phyloP scores from a whole-genome alignment of 2,329 filamentous ascomycete species.

The Alternaria sp. region DNA sequence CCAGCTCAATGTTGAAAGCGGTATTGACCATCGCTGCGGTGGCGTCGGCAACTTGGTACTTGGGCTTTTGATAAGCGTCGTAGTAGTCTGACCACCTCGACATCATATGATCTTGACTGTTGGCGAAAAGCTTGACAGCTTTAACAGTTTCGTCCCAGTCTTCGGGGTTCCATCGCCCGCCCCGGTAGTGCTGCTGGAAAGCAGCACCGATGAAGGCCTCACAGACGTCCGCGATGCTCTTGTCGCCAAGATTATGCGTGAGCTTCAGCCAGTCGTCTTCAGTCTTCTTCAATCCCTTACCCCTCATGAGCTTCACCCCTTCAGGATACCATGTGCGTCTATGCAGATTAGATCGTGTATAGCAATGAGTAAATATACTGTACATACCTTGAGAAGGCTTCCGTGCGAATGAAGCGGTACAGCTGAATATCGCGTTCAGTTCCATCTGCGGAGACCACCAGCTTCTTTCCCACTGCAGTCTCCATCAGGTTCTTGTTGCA shows the following conservation, averaged over 20 bases:
- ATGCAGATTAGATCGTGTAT: slow-evolving; percentile 18
- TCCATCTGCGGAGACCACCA: slow-evolving; percentile 45
- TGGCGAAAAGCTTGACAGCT: slow-evolving; percentile 73
- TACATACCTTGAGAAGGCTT: slow-evolving; percentile 73
- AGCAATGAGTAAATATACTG: not conserved
- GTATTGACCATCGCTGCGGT: slow-evolving; percentile 74
- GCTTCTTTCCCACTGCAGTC: slow-evolving; percentile 61
- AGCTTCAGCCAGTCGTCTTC: slow-evolving; percentile 62
- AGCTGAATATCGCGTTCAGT: slow-evolving; percentile 56
- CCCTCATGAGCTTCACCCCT: slow-evolving; percentile 73
- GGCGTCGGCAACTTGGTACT: slow-evolving; percentile 69
- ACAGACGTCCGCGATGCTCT: slow-evolving; percentile 91
- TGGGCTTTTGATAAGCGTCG: slow-evolving; percentile 69
- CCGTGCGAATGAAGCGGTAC: slow-evolving; percentile 81
- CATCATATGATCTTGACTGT: slow-evolving; percentile 72
- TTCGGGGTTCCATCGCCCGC: slow-evolving; percentile 49
- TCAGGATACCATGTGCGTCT: slow-evolving; percentile 88
- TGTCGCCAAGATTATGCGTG: slow-evolving; percentile 70
- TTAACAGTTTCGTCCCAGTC: slow-evolving; percentile 67
- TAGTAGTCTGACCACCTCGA: slow-evolving; percentile 75
- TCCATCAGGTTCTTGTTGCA: slow-evolving; percentile 92
- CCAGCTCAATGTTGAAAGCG: slow-evolving; percentile 66
- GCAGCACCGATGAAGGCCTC: slow-evolving; percentile 93
- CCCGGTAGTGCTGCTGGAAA: slow-evolving; percentile 61
- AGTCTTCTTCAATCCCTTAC: slow-evolving; percentile 67